These are phyloP conservation scores for Aureobasidium zeae DNA, from an alignment of 2,329 filamentous ascomycete genomes.

Conservation along the genomic window DNA sequence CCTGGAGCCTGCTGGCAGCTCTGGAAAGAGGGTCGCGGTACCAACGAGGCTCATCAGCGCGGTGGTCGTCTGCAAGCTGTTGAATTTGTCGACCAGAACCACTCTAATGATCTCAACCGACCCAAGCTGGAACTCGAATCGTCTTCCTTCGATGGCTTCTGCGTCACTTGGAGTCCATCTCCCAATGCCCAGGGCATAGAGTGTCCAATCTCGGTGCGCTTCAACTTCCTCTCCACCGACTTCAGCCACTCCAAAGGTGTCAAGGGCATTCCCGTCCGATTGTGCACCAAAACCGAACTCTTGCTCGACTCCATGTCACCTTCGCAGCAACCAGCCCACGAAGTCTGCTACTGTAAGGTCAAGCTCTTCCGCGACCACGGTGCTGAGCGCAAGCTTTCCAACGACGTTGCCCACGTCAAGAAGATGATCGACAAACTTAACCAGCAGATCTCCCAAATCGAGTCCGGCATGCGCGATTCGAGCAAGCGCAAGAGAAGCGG, in stretches of 20 bases:
- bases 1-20: constrained; percentile 79
- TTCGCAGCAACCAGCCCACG: constrained; percentile 36
- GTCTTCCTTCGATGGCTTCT: constrained; percentile 89
- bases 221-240: constrained; percentile 97
- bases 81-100: constrained; percentile 69
- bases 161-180: constrained; percentile 65
- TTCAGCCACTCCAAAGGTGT: constrained; percentile 99
- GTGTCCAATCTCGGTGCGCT: constrained; percentile 81
- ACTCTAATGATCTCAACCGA: constrained; percentile 40
- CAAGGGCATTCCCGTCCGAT: constrained; percentile 87
- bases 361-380: constrained; percentile 96
- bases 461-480: constrained; percentile 50
- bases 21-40: constrained; percentile 95
- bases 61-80: constrained; percentile 90
- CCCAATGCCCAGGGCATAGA: constrained; percentile 62
- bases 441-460: constrained; percentile 75
- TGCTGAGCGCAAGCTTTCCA: constrained; percentile 87
- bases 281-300: constrained; percentile 82
- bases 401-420: constrained; percentile 88
- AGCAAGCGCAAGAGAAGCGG: constrained; percentile 53
- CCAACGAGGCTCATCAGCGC: constrained; percentile 86
- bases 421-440: constrained; percentile 95
- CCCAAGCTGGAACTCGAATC: constrained; percentile 42
- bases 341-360: constrained; percentile 92
- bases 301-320: constrained; percentile 44